Base-by-base conservation (phyloP, 208 protist genomes). In the Trypanosoma lewisi region DNA sequence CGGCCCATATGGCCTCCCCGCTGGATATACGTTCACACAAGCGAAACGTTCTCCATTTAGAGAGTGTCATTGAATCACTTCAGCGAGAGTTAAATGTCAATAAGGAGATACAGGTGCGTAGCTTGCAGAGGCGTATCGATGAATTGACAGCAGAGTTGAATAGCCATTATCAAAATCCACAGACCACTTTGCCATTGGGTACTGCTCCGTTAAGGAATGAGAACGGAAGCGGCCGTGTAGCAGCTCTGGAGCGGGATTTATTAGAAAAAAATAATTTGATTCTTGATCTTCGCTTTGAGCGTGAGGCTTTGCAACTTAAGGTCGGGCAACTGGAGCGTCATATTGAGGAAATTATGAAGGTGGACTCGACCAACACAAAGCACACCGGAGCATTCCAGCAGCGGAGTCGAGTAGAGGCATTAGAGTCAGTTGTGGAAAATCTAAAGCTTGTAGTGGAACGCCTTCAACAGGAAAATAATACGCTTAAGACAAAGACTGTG, bases 401-500 rank as follows among this genome's bases (percentile, higher is more conserved):
- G 12, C 49, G 59, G 27, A 27, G 47, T 53, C 67, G 30, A 17
- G 60, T 36, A 17, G 68, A 72, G 41, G 62, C 75, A 23, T 67
- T 95, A 2, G 71, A 83, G 47, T 78, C 80, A 30, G 63, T 92
- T 5, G 74, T 92, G 21, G 86, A 88, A 23, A 91, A 89, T 49
- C 52, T 96, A 25, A 88, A 89, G 59, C 37, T 86, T 27, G 80
- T 92, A 21, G 78, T 96, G 23, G 73, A 86, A 39, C 75, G 78
- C 31, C 70, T 96, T 51, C 84, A 91, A 64, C 21, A 55, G 34
- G 87, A 96, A 54, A 96, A 96, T 50, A 55, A 47, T 17, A 53
- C 75, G n/a, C 68, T 95, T 11, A 67, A 73, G 42, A 53, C 67
- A 2, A 68, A 70, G 44, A 66, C 56, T 34, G 70, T 83, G 6